Evolutionary conservation across 371 early-diverging fungal species (phyloP).

Genomic region (Mortierella sp.): DNA sequence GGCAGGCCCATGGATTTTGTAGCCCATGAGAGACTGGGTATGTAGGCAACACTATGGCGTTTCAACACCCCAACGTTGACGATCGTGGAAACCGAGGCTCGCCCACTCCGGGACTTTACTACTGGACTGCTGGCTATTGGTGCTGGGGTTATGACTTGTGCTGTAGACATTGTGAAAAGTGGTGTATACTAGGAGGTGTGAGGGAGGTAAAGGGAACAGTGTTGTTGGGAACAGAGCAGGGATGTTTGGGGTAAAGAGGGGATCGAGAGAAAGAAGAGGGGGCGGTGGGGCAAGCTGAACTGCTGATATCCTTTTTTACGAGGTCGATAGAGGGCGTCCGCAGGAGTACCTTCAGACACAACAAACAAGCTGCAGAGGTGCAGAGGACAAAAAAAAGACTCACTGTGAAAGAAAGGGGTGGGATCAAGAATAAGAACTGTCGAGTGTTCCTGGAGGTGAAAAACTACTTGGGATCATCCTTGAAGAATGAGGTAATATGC

Average conservation of each 20-base stretch:
- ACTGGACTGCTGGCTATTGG: conserved; percentile 9
- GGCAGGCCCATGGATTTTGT: no score
- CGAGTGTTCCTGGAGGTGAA: no score
- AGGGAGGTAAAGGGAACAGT: background rate
- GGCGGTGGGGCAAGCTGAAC: background rate
- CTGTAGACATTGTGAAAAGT: conserved; percentile 4
- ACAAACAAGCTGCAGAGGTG: background rate
- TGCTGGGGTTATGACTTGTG: conserved; percentile 3
- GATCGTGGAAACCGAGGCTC: conserved; percentile 18
- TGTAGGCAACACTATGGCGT: conserved; percentile 16
- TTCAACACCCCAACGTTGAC: conserved; percentile 11
- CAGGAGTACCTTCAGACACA: no score
- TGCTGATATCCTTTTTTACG: no score
- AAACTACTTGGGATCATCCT: background rate
- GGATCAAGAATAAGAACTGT: background rate
- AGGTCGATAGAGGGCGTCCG: no score
- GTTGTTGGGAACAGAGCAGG: background rate
- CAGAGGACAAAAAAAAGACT: background rate
- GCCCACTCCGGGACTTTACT: background rate
- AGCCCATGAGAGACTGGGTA: background rate
- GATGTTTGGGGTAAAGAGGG: background rate
- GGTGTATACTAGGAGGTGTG: background rate
- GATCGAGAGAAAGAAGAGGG: background rate
- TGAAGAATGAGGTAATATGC: conserved; percentile 1
- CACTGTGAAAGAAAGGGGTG: background rate